Percentiles rank a stretch among this genome's conserved stretches.
These are phyloP conservation scores for Vitis riparia DNA, from an alignment of 164 flowering plant genomes.

Conservation along the genomic window DNA sequence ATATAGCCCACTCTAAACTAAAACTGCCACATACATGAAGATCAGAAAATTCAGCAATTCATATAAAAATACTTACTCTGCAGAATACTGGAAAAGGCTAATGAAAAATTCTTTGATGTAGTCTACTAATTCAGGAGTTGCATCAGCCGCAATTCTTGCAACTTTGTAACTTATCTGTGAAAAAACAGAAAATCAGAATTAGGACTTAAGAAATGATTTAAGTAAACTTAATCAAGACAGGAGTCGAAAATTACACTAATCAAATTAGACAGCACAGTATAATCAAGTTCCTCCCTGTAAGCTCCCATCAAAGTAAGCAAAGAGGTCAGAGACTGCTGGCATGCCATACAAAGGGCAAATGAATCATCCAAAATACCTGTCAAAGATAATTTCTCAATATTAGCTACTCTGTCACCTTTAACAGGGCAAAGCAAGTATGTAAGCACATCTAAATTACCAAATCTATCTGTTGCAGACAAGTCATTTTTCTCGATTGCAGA, in stretches of 20 bases:
- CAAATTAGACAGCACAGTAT: slow-evolving; percentile 81
- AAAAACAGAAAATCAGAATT: slow-evolving; percentile 13
- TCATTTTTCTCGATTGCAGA: slow-evolving; percentile 65
- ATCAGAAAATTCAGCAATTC: neutral
- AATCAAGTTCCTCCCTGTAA: slow-evolving; percentile 76
- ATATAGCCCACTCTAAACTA: neutral
- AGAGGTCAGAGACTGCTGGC: slow-evolving; percentile 68
- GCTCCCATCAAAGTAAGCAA: slow-evolving; percentile 86
- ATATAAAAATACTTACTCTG: slow-evolving; percentile 57
- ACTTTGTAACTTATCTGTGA: slow-evolving; percentile 71
- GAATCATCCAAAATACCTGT: slow-evolving; percentile 94
- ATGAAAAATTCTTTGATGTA: slow-evolving; percentile 61
- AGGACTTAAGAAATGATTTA: neutral
- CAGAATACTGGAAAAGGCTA: slow-evolving; percentile 68
- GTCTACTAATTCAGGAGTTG: slow-evolving; percentile 56
- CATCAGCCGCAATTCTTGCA: slow-evolving; percentile 72
- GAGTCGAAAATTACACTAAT: slow-evolving; percentile 55
- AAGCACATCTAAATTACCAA: slow-evolving; percentile 49
- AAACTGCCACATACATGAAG: neutral
- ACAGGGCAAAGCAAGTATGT: neutral
- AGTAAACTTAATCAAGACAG: slow-evolving; percentile 2
- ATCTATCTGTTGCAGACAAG: slow-evolving; percentile 79
- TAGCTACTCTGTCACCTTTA: neutral
- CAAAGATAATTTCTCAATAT: neutral
- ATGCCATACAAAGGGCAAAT: slow-evolving; percentile 80